Evolutionary conservation across 2,329 filamentous ascomycete genomes (phyloP), one percentile per base, ranked within the genome.

Genomic region (Trichoderma arundinaceum): DNA sequence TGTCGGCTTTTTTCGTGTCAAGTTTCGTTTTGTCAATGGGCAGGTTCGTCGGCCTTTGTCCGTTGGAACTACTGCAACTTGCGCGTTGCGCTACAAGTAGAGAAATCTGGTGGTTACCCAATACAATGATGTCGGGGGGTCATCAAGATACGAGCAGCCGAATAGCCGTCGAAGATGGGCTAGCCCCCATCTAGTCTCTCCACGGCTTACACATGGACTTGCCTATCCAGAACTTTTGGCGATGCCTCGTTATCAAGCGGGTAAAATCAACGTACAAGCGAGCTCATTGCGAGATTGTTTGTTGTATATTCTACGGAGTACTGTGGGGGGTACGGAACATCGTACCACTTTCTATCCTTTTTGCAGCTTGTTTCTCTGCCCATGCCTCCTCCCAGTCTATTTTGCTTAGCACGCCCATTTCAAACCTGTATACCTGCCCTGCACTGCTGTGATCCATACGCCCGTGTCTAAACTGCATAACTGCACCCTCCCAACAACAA

Each of bases 131-230:
- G 1, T 59, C 32, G 32, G 57, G 33, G 33, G 4, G 2, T 28
- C 22, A 49, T 39, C 32, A 48, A 39, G 44, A 39, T 32, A 49
- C 57, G 44, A 60, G 17, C 15, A 17, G 44, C 44, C 56, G 56
- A 49, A 48, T 38, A 59, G 56, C 56, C 56, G 56, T 39, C 32
- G 17, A 4, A 17, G 10, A 10, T 12, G 32, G 38, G 15, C 46
- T 32, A 17, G 57, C 44, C 38, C 33, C 44, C 46, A 44, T 43
- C 22, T 44, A 10, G 13, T 19, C 13, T 13, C 39, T 49, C 28
- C 17, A 38, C 32, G 19, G n/a, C 38, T 43, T n/a, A 19, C 44
- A 17, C 28, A 38, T 28, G 22, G 32, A 22, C 56, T 28, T 48
- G 32, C 41, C 32, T 28, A 15, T 48, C 19, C 17, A 48, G 43